phyloP scores from a whole-genome alignment of 139 green algal species.

The Chlamydomonas sp. region DNA sequence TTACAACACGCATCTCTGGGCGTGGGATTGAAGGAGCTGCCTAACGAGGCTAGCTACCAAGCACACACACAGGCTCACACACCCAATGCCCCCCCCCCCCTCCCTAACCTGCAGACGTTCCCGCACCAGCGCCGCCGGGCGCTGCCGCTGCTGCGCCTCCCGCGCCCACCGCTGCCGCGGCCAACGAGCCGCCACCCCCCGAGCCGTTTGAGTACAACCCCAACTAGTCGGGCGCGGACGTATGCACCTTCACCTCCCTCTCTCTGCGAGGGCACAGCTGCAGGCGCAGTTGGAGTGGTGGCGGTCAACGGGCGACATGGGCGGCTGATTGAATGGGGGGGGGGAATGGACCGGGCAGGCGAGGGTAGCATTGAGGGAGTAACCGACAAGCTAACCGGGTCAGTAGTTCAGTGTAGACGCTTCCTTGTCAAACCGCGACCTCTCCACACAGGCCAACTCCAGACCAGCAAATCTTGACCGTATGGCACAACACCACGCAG shows the following conservation, averaged over 20 bases:
- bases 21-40: constrained; percentile 27
- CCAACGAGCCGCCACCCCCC: constrained; percentile 64
- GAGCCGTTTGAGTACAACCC: constrained; percentile 72
- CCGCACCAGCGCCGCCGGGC: constrained; percentile 10
- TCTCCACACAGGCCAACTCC: too few relatives aligned
- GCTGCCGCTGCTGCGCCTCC: constrained; percentile 19
- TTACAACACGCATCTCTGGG: not conserved
- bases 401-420: too few relatives aligned
- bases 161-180: constrained; percentile 7
- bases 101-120: constrained; percentile 1
- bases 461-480: too few relatives aligned
- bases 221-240: not conserved
- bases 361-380: too few relatives aligned
- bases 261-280: not conserved
- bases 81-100: not conserved
- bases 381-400: too few relatives aligned
- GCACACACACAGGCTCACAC: constrained; percentile 7
- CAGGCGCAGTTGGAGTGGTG: too few relatives aligned
- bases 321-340: too few relatives aligned
- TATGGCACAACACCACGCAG: too few relatives aligned
- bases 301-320: too few relatives aligned
- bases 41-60: constrained; percentile 33
- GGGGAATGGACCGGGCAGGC: too few relatives aligned
- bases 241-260: not conserved
- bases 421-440: too few relatives aligned